These are phyloP conservation scores for Mortierella sp. DNA, from an alignment of 371 early-diverging fungal genomes.

Conservation along the genomic window DNA sequence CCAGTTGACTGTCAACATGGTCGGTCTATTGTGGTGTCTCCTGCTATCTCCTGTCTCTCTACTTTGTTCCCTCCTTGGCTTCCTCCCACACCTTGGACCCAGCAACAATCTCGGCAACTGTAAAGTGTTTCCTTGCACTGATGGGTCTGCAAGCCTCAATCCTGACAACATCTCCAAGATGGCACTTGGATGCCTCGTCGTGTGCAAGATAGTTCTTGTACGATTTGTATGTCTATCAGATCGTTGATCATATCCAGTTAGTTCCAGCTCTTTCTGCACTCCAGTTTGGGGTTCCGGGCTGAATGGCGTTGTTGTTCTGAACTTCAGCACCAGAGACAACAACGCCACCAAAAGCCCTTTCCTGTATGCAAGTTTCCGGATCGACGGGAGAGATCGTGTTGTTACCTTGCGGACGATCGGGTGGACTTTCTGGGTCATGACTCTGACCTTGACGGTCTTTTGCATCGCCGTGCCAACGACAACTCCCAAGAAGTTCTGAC, in stretches of 20 bases:
- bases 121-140: conserved; percentile 89
- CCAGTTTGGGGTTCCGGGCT: no score
- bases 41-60: no score
- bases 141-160: conserved; percentile 92
- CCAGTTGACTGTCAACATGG: no score
- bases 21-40: no score
- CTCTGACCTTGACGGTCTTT: conserved; percentile 93
- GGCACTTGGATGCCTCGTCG: conserved; percentile 86
- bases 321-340: no score
- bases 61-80: conserved; percentile 26
- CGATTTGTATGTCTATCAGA: conserved; percentile 56
- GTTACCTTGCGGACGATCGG: conserved; percentile 89
- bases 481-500: conserved; percentile 85
- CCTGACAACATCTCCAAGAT: conserved; percentile 91
- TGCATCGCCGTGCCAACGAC: conserved; percentile 92
- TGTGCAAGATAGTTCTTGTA: conserved; percentile 88
- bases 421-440: conserved; percentile 79
- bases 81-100: conserved; percentile 51
- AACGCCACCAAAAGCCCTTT: no score
- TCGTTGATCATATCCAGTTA: no score
- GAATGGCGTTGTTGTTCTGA: no score
- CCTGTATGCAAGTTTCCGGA: no score
- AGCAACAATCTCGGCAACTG: conserved; percentile 85
- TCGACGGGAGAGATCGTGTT: no score
- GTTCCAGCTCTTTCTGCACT: no score